A percentile compares a stretch with the other conserved stretches of the same genome.
Conservation (phyloP, 768 basidiomycete genomes). For the Termitomyces sp. region DNA sequence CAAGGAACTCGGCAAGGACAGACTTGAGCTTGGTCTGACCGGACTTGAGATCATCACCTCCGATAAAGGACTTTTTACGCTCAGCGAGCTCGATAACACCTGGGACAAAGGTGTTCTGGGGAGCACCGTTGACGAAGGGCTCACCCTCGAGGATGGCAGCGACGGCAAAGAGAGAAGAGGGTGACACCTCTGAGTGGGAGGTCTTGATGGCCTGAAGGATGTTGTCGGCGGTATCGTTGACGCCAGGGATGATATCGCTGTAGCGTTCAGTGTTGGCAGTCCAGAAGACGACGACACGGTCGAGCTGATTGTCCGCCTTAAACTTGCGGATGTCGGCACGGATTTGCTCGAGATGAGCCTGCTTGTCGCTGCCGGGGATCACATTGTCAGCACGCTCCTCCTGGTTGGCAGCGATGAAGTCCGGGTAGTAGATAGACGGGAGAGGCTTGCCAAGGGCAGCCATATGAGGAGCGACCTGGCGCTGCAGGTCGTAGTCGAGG, state of each 20-base stretch:
- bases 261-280: constrained; percentile 99
- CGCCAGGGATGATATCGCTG: constrained; percentile 87
- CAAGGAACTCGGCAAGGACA: constrained; percentile 96
- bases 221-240: constrained; percentile 92
- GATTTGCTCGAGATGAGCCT: constrained; percentile 85
- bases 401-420: constrained; percentile 98
- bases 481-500: constrained; percentile 94
- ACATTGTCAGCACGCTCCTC: constrained; percentile 94
- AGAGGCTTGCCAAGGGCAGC: constrained; percentile 73
- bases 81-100: constrained; percentile 93
- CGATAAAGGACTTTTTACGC: constrained; percentile 85
- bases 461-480: constrained; percentile 89
- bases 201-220: constrained; percentile 74
- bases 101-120: constrained; percentile 98
- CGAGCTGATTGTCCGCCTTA: constrained; percentile 77
- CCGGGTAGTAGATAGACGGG: constrained; percentile 94
- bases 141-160: constrained; percentile 92
- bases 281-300: constrained; percentile 94
- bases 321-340: constrained; percentile 92
- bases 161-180: constrained; percentile 92
- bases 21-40: constrained; percentile 98
- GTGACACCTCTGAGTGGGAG: constrained; percentile 93
- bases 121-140: constrained; percentile 96
- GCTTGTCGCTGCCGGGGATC: constrained; percentile 81
- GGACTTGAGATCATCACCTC: constrained; percentile 96